A percentile compares a stretch with the other conserved stretches of the same genome.
Conservation (phyloP, 176 grass and related monocot genomes). For the Carex myosuroides region DNA sequence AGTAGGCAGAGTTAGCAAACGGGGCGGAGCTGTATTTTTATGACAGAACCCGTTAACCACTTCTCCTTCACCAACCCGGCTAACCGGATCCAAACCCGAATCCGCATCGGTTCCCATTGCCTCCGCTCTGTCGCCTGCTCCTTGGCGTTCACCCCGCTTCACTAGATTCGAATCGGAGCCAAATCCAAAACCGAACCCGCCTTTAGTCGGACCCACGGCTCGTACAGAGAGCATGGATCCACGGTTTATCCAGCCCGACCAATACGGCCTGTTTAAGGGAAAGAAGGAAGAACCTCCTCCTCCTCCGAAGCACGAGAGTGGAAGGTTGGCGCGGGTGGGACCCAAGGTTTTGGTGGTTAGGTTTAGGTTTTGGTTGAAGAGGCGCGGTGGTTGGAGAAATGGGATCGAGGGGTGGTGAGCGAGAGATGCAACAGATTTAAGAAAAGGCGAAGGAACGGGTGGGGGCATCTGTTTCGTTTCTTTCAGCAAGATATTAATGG, state of each 20-base stretch:
- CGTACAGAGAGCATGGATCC: constrained; percentile 1
- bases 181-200: neutral
- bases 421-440: constrained; percentile 17
- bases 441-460: constrained; percentile 21
- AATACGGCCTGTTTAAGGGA: neutral
- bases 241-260: constrained; percentile 14
- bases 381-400: constrained; percentile 31
- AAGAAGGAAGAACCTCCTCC: neutral
- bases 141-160: constrained; percentile 25
- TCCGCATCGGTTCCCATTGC: constrained; percentile 44
- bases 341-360: constrained; percentile 20
- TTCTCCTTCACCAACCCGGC: constrained; percentile 5
- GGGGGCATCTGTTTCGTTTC: constrained; percentile 29
- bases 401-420: constrained; percentile 39
- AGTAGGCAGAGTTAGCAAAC: constrained; percentile 83
- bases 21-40: constrained; percentile 22
- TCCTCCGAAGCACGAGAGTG: constrained; percentile 22
- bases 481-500: constrained; percentile 17
- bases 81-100: constrained; percentile 14
- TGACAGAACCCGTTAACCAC: constrained; percentile 31
- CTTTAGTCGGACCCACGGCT: neutral
- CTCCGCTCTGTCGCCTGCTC: constrained; percentile 13
- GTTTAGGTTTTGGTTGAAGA: constrained; percentile 42
- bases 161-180: constrained; percentile 38
- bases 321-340: constrained; percentile 25